Conservation (phyloP, 2,329 filamentous ascomycete genomes). For the Monosporascus sp. region DNA sequence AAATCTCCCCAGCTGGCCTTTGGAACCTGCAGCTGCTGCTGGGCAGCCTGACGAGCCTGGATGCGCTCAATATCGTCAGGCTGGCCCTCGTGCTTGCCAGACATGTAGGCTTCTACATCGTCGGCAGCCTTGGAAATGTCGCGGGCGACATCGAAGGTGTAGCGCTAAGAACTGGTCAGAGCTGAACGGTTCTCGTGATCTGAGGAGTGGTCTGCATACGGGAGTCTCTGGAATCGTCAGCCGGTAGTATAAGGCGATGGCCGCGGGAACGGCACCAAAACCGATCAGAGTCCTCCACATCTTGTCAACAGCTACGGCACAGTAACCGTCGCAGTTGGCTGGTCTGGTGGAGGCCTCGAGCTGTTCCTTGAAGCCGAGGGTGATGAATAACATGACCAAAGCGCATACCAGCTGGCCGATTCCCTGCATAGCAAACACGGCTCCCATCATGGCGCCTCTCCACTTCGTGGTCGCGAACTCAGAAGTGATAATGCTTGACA, state of each 20-base stretch:
- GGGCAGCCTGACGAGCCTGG: constrained; percentile 47
- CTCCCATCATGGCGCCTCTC: constrained; percentile 81
- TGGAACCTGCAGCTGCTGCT: constrained; percentile 53
- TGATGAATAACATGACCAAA: constrained; percentile 70
- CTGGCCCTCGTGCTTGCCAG: constrained; percentile 54
- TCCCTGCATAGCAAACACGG: constrained; percentile 84
- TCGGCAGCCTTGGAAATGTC: constrained; percentile 69
- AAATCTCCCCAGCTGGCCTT: constrained; percentile 73
- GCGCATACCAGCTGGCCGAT: constrained; percentile 73
- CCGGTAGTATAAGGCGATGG: constrained; percentile 72
- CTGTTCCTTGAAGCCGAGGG: constrained; percentile 62
- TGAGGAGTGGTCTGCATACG: constrained; percentile 12
- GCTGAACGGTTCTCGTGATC: not conserved
- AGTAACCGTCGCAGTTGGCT: constrained; percentile 56
- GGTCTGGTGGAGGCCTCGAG: constrained; percentile 46
- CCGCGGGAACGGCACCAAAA: constrained; percentile 74
- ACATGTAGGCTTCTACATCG: constrained; percentile 70
- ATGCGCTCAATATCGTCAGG: constrained; percentile 64
- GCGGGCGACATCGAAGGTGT: constrained; percentile 75
- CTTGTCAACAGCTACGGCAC: constrained; percentile 70
- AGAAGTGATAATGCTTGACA: constrained; percentile 78
- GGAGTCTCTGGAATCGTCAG: constrained; percentile 83
- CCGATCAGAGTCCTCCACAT: constrained; percentile 83
- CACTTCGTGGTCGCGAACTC: constrained; percentile 84
- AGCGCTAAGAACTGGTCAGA: constrained; percentile 41